Evolutionary conservation across 495 filamentous ascomycete genomes (phyloP).

Genomic region (Beverwykella pulmonaria): DNA sequence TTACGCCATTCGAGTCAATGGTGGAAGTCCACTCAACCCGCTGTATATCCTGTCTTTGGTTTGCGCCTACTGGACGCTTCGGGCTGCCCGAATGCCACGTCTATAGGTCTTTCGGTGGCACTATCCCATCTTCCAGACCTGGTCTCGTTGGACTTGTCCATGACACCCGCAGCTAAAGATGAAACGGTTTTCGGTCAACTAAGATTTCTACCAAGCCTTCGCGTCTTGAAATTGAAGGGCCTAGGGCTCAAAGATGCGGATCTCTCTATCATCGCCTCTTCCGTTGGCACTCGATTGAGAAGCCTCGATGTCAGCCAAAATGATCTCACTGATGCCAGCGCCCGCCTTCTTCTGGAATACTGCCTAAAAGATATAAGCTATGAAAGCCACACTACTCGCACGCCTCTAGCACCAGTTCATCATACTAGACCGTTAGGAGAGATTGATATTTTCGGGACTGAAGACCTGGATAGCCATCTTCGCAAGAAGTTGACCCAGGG

Average conservation of each 20-base stretch:
- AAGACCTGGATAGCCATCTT: conserved; percentile 55
- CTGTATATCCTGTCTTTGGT: conserved; percentile 38
- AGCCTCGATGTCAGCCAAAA: conserved; percentile 65
- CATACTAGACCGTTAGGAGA: conserved; percentile 38
- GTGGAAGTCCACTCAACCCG: conserved; percentile 14
- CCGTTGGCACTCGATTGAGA: conserved; percentile 56
- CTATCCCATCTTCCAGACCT: conserved; percentile 58
- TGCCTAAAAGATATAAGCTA: conserved; percentile 48
- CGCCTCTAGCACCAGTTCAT: conserved; percentile 16
- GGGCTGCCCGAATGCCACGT: conserved; percentile 61
- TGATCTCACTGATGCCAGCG: conserved; percentile 58
- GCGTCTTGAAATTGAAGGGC: conserved; percentile 62
- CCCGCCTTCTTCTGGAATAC: conserved; percentile 55
- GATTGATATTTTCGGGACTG: conserved; percentile 43
- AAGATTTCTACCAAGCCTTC: conserved; percentile 53
- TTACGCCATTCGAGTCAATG: conserved; percentile 44
- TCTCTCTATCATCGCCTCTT: conserved; percentile 56
- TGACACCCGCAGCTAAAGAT: conserved; percentile 60
- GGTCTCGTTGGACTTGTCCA: conserved; percentile 64
- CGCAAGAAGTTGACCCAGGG: conserved; percentile 54
- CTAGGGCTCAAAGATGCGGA: conserved; percentile 61
- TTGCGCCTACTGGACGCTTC: conserved; percentile 62
- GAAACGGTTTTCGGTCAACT: conserved; percentile 50
- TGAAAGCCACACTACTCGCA: background rate
- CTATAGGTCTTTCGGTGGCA: conserved; percentile 55